phyloP scores from a whole-genome alignment of 2,329 filamentous ascomycete genomes.

The Arthrocladium fulminans region DNA sequence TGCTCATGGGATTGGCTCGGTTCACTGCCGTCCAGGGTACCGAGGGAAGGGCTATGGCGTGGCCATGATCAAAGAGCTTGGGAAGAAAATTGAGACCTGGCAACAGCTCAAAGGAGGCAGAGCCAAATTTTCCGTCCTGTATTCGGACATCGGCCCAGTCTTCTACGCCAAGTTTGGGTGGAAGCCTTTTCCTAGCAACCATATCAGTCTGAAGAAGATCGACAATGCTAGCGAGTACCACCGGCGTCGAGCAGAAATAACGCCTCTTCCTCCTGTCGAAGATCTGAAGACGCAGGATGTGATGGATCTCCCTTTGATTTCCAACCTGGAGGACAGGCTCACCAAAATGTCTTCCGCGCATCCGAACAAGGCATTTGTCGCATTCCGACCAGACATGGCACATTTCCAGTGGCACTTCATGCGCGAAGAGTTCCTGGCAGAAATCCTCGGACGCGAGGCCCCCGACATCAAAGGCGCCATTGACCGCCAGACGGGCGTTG shows the following conservation, averaged over 20 bases:
- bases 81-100: constrained; percentile 44
- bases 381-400: constrained; percentile 58
- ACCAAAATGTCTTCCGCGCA: constrained; percentile 36
- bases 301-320: constrained; percentile 50
- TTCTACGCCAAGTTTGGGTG: constrained; percentile 76
- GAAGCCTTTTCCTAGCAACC: constrained; percentile 63
- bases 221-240: constrained; percentile 20
- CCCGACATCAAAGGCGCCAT: constrained; percentile 64
- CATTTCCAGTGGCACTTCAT: constrained; percentile 69
- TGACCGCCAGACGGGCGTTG: constrained; percentile 22
- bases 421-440: constrained; percentile 69
- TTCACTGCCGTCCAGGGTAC: constrained; percentile 62
- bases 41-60: constrained; percentile 67
- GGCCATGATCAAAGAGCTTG: constrained; percentile 63
- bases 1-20: constrained; percentile 68
- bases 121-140: constrained; percentile 66
- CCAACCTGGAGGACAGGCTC: constrained; percentile 47
- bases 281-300: constrained; percentile 30
- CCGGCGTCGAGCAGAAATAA: constrained; percentile 8
- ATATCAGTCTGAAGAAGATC: constrained; percentile 54
- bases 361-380: constrained; percentile 47
- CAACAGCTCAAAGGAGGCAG: constrained; percentile 36
- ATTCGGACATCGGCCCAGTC: constrained; percentile 73
- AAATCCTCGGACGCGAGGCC: constrained; percentile 42
- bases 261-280: constrained; percentile 24